Evolutionary conservation across 768 basidiomycete genomes (phyloP), one percentile per base, ranked within the genome.

Genomic region (Ramaria rubella): DNA sequence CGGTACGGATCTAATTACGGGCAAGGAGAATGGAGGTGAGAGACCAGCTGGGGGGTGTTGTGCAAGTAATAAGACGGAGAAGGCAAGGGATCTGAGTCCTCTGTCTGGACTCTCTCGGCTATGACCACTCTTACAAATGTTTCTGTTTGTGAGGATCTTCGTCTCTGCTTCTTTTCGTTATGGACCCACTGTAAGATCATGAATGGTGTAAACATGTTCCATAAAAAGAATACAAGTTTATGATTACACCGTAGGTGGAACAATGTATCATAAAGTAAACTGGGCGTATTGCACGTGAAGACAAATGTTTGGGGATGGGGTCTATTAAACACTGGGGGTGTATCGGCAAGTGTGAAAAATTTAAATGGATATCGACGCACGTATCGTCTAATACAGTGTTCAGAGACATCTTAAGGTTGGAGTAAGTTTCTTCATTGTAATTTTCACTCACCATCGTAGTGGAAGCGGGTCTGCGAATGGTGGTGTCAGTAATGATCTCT

Each of bases 401-500:
- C n/a, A 45, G 42, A 19, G 24, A 55, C n/a, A n/a, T n/a, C n/a
- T n/a, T n/a, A n/a, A n/a, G n/a, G n/a, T n/a, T n/a, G n/a, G n/a
- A n/a, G n/a, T n/a, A n/a, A n/a, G n/a, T n/a, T n/a, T n/a, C n/a
- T n/a, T n/a, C n/a, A n/a, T n/a, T n/a, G n/a, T n/a, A n/a, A n/a
- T n/a, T 36, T 42, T 5, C 19, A 59, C 79, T 67, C 71, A 87
- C 88, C 88, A 62, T 91, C 84, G 68, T 90, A 91, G 65, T 85
- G 81, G 73, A 89, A 91, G 46, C 78, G 80, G 21, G 89, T 90
- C 88, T 90, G 34, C 4, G 19, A 50, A 54, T 51, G 23, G 21
- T 31, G 27, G 40, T 11, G 31, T 43, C 21, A 42, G 43, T 3
- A 9, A 21, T 30, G 17, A 23, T 52, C 15, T 23, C 2, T 7